phyloP scores from a whole-genome alignment of 768 basidiomycete genomes.

The Russula dissimulans region DNA sequence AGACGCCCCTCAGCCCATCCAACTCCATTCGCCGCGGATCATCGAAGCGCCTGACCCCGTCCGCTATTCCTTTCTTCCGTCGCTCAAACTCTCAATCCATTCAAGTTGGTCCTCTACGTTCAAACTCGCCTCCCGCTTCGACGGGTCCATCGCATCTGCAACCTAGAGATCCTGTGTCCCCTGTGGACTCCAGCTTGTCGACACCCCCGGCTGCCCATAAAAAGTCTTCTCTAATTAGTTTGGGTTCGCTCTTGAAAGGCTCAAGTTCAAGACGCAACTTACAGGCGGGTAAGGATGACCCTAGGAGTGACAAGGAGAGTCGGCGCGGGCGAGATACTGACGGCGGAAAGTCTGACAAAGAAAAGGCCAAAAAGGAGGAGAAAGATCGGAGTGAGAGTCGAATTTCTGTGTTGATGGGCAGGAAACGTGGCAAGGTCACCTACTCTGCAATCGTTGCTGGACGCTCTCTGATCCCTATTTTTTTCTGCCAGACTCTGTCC shows the following conservation, averaged over 20 bases:
- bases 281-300: slow-evolving; percentile 44
- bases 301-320: slow-evolving; percentile 45
- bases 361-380: slow-evolving; percentile 57
- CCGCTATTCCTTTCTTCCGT: slow-evolving; percentile 90
- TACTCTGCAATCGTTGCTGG: slow-evolving; percentile 20
- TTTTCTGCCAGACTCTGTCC: slow-evolving; percentile 58
- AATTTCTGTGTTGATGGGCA: slow-evolving; percentile 78
- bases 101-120: slow-evolving; percentile 38
- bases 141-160: slow-evolving; percentile 34
- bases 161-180: slow-evolving; percentile 38
- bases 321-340: slow-evolving; percentile 39
- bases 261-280: slow-evolving; percentile 78
- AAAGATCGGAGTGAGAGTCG: slow-evolving; percentile 87
- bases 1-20: slow-evolving; percentile 62
- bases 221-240: slow-evolving; percentile 75
- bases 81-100: slow-evolving; percentile 86
- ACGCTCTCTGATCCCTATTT: not conserved
- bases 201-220: slow-evolving; percentile 54
- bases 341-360: slow-evolving; percentile 43
- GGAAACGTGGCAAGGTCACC: slow-evolving; percentile 82
- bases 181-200: slow-evolving; percentile 42
- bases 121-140: slow-evolving; percentile 40
- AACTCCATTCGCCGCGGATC: slow-evolving; percentile 59
- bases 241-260: slow-evolving; percentile 75
- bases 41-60: slow-evolving; percentile 80